Base-by-base conservation (phyloP, 2,329 filamentous ascomycete genomes). In the Aspergillus pseudonomiae region DNA sequence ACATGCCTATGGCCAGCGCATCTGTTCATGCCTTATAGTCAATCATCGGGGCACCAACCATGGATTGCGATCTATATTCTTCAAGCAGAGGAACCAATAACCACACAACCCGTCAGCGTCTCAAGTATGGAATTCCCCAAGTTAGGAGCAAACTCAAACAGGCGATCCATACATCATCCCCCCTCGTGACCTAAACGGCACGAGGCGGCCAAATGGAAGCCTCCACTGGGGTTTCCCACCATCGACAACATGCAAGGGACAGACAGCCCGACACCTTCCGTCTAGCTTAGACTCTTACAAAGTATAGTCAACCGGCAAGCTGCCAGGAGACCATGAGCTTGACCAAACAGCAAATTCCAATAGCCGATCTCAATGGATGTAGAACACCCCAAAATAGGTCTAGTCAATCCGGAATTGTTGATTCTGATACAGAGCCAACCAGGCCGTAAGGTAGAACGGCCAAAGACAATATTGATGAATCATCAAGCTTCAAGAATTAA, bases 321-420 rank as follows among this genome's bases (percentile, higher is more conserved):
- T 61, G 61, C 34, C 19, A 65, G 63, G 59, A 67, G 61, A 52
- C 58, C 45, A 67, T 66, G 62, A 68, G 65, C 65, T 65, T 70
- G 64, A 64, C 66, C 60, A 60, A 65, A 63, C 64, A 63, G 63
- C 63, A 66, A 62, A 61, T 60, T 14, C 48, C 59, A 56, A 61
- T 45, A 24, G n/a, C 11, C 21, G 26, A 39, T 12, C 19, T 34
- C 39, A 43, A 28, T n/a, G 57, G 43, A 21, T 59, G 26, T 32
- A 11, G 21, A 32, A n/a, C 26, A 5, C 12, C 46, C 26, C 26
- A 26, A 50, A 30, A 48, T 26, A 30, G 26, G 26, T 6, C 2
- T 14, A 24, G 45, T 28, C 45, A 16, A 48, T 11, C 12, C 5
- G 45, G 21, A 16, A 48, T 26, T 7, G 24, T 16, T 48, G 21